These are phyloP conservation scores for Candida tallmaniae DNA, from an alignment of 805 yeast genomes.

Conservation along the genomic window DNA sequence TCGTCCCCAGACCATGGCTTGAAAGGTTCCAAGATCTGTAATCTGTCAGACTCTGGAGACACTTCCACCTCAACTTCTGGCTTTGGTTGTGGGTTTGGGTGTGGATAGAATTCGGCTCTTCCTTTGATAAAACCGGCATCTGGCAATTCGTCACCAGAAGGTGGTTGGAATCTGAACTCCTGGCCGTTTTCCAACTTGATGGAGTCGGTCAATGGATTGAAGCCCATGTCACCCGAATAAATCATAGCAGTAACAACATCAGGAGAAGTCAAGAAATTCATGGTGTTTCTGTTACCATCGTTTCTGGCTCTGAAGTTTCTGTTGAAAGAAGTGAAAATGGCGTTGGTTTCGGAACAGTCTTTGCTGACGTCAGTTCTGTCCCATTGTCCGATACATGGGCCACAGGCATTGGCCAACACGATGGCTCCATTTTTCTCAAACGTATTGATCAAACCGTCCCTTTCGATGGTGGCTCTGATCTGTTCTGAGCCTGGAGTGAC, in stretches of 20 bases:
- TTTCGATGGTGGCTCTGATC: constrained; percentile 92
- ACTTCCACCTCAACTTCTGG: constrained; percentile 59
- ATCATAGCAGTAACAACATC: constrained; percentile 97
- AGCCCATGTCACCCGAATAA: constrained; percentile 87
- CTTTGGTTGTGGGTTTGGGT: constrained; percentile 58
- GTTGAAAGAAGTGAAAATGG: constrained; percentile 95
- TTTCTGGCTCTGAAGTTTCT: constrained; percentile 97
- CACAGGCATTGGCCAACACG: constrained; percentile 96
- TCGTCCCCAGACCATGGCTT: constrained; percentile 84
- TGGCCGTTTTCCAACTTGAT: constrained; percentile 67
- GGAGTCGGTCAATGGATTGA: constrained; percentile 88
- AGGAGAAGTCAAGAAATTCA: constrained; percentile 98
- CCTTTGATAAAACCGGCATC: constrained; percentile 71
- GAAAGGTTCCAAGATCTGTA: constrained; percentile 88
- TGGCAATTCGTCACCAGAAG: constrained; percentile 84
- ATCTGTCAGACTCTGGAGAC: constrained; percentile 86
- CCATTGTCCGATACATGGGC: constrained; percentile 99
- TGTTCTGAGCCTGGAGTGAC: constrained; percentile 99
- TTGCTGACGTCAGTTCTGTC: constrained; percentile 79
- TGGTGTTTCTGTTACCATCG: constrained; percentile 96
- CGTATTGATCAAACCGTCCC: constrained; percentile 83
- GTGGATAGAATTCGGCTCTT: constrained; percentile 72
- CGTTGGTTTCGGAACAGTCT: constrained; percentile 63
- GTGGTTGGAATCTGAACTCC: constrained; percentile 73
- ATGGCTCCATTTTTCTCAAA: constrained; percentile 86